Evolutionary conservation across 441 rosid genomes (phyloP).

Genomic region (Erodium chrysanthum): DNA sequence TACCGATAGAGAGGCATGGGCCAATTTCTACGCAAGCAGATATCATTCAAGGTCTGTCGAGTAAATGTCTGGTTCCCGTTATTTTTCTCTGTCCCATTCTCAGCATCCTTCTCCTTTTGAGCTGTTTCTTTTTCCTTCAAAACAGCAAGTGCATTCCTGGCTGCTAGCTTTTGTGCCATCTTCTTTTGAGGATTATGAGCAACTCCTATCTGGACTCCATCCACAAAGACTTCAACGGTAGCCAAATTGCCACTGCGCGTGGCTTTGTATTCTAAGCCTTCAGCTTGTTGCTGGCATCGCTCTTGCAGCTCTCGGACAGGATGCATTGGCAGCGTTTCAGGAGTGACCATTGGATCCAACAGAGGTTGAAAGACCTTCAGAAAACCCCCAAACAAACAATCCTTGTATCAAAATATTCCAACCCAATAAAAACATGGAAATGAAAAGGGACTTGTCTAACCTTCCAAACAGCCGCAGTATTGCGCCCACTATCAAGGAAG

Average conservation of each 20-base stretch:
- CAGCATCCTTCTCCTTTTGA: constrained; percentile 34
- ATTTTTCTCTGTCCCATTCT: constrained; percentile 51
- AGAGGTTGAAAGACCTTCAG: constrained; percentile 80
- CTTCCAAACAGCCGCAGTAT: constrained; percentile 85
- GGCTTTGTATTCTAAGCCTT: constrained; percentile 93
- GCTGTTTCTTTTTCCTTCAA: constrained; percentile 75
- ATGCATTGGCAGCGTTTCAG: constrained; percentile 98
- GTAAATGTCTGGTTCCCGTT: constrained; percentile 80
- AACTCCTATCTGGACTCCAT: constrained; percentile 79
- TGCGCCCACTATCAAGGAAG: constrained; percentile 75
- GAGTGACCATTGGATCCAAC: constrained; percentile 95
- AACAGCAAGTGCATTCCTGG: constrained; percentile 82
- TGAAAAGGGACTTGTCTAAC: constrained; percentile 24
- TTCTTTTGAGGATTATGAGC: constrained; percentile 97
- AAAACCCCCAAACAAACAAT: background rate
- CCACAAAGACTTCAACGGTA: constrained; percentile 89
- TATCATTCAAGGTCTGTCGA: constrained; percentile 85
- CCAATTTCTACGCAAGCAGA: constrained; percentile 92
- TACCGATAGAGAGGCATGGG: constrained; percentile 93
- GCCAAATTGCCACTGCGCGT: constrained; percentile 78
- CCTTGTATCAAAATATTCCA: constrained; percentile 13
- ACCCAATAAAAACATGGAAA: background rate
- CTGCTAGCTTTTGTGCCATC: constrained; percentile 99
- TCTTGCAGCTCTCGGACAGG: constrained; percentile 98
- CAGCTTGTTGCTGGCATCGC: constrained; percentile 97